A percentile compares a stretch with the other conserved stretches of the same genome.
phyloP scores from a whole-genome alignment of 1,284 basidiomycete genomes.

The Peniophora sp. region DNA sequence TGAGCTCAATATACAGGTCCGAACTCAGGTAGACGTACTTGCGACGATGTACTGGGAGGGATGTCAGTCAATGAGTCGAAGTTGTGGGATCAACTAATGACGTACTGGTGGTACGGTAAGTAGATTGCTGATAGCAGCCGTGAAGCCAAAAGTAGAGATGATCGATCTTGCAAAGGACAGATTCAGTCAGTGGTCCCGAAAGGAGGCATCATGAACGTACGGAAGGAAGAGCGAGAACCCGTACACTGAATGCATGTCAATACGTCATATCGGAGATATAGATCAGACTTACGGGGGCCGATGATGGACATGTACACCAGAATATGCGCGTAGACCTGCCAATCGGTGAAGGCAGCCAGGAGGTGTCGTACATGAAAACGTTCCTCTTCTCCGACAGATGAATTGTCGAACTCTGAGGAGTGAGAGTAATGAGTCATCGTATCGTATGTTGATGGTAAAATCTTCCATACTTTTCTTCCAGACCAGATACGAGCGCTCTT shows the following conservation, averaged over 20 bases:
- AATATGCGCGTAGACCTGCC: slow-evolving; percentile 61
- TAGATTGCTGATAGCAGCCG: slow-evolving; percentile 51
- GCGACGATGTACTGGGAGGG: neutral
- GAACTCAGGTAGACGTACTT: neutral
- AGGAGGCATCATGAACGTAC: slow-evolving; percentile 26
- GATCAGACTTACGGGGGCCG: slow-evolving; percentile 34
- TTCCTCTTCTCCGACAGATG: slow-evolving; percentile 60
- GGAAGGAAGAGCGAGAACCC: slow-evolving; percentile 63
- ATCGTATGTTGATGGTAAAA: neutral
- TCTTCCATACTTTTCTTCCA: slow-evolving; percentile 55
- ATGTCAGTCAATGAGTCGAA: neutral
- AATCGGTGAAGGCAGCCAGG: slow-evolving; percentile 46
- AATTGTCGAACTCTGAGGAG: slow-evolving; percentile 50
- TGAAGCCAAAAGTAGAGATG: slow-evolving; percentile 56
- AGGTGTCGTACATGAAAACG: slow-evolving; percentile 47
- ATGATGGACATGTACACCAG: slow-evolving; percentile 54
- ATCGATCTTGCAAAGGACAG: slow-evolving; percentile 41
- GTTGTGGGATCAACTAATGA: slow-evolving; percentile 1
- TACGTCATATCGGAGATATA: neutral
- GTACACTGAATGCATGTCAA: slow-evolving; percentile 23
- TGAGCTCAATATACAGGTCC: neutral
- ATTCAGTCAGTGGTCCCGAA: neutral
- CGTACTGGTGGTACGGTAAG: slow-evolving; percentile 61
- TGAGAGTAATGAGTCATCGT: neutral
- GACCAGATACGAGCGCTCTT: slow-evolving; percentile 53